Conservation (phyloP, 495 filamentous ascomycete species). For the Cladorrhinum samala region DNA sequence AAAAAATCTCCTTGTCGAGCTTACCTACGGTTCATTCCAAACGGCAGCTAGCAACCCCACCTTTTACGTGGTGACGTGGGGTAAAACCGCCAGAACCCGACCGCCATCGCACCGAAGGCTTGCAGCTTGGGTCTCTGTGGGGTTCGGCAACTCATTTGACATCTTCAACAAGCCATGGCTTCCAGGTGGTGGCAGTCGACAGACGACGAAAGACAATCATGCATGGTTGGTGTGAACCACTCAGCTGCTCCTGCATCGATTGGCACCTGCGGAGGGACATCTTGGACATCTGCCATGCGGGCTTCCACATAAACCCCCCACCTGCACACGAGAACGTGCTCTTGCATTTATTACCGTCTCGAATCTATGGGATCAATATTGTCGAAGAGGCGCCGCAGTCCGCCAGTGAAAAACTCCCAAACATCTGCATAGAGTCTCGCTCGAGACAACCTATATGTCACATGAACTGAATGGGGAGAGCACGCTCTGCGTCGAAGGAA, state of each 20-base stretch:
- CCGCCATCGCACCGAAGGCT: not conserved
- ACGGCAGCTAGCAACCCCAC: conserved; percentile 4
- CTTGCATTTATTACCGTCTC: not conserved
- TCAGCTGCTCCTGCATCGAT: too few species aligned
- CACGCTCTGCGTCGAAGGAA: not conserved
- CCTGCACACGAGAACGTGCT: conserved; percentile 1
- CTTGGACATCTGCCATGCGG: too few species aligned
- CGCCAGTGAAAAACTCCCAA: not conserved
- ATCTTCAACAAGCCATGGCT: too few species aligned
- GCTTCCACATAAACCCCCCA: not conserved
- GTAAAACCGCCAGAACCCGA: not conserved
- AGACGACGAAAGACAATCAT: not conserved
- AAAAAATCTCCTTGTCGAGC: not conserved
- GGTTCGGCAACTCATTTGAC: not conserved
- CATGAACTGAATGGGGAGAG: not conserved
- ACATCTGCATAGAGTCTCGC: not conserved
- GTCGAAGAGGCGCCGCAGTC: not conserved
- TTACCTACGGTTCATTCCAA: not conserved
- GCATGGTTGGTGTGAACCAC: too few species aligned
- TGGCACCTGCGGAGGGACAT: too few species aligned
- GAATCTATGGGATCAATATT: not conserved
- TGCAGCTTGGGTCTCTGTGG: not conserved
- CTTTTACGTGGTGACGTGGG: conserved; percentile 13
- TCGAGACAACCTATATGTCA: conserved; percentile 6
- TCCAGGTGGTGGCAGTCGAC: not conserved